Percentiles rank a stretch among this genome's conserved stretches.
phyloP scores from a whole-genome alignment of 1,284 basidiomycete genomes.

The Apiotrichum gracile region DNA sequence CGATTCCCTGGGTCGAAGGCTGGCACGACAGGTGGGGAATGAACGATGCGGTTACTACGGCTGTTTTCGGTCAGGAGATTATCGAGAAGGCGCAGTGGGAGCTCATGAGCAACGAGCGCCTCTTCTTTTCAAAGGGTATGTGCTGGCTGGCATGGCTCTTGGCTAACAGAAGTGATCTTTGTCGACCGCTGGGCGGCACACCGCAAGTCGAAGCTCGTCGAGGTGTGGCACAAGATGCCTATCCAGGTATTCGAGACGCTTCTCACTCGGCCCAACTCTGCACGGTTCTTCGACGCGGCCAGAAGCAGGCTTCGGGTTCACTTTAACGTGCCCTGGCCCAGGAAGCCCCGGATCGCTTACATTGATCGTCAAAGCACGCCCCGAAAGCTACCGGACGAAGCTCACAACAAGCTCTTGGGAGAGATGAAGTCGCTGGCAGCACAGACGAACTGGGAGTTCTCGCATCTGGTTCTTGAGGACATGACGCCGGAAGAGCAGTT shows the following conservation, averaged over 20 bases:
- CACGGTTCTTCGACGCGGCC: conserved; percentile 20
- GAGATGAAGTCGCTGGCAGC: conserved; percentile 51
- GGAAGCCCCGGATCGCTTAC: conserved; percentile 24
- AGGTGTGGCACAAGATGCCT: conserved; percentile 32
- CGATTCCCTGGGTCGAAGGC: conserved; percentile 11
- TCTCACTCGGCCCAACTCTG: conserved; percentile 16
- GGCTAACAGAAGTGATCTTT: conserved; percentile 19
- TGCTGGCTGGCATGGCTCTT: not conserved
- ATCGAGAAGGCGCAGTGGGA: conserved; percentile 14
- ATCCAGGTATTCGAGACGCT: conserved; percentile 8
- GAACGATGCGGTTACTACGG: conserved; percentile 19
- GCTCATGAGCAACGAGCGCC: conserved; percentile 5
- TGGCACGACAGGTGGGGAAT: conserved; percentile 22
- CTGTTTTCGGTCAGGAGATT: conserved; percentile 15
- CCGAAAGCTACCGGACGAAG: conserved; percentile 56
- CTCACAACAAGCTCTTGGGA: conserved; percentile 57
- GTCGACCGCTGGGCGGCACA: conserved; percentile 31
- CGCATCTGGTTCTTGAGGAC: conserved; percentile 51
- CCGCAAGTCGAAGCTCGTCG: conserved; percentile 18
- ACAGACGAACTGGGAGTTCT: conserved; percentile 55
- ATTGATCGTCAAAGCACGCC: conserved; percentile 27
- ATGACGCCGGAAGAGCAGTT: conserved; percentile 43
- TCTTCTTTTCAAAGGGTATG: conserved; percentile 21
- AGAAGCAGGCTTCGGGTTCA: conserved; percentile 7
- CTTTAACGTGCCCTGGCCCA: not conserved